Evolutionary conservation across 2,329 filamentous ascomycete species (phyloP).

Genomic region (Myriosclerotinia curreyana): DNA sequence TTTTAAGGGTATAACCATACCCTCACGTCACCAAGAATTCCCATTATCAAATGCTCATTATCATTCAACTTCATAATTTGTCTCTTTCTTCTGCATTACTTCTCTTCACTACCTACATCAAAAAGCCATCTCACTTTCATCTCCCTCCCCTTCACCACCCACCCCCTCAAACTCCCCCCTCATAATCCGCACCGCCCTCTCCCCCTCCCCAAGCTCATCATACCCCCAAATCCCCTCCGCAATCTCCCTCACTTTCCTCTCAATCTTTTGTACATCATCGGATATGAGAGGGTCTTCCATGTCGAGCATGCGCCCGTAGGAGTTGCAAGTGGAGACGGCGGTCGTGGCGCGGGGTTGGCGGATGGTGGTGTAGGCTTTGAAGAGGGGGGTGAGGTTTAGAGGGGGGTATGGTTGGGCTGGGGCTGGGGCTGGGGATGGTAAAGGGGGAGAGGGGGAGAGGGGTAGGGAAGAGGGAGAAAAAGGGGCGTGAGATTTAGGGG

Average conservation of each 20-base stretch:
- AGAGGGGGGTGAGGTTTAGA: not conserved
- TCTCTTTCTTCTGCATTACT: no score
- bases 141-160: not conserved
- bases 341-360: not conserved
- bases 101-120: no score
- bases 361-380: not conserved
- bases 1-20: no score
- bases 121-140: no score
- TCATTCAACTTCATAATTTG: no score
- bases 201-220: constrained; percentile 3
- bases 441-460: rapidly evolving
- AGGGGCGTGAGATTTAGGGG: not conserved
- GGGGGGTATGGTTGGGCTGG: no score
- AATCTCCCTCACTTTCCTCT: not conserved
- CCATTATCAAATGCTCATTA: no score
- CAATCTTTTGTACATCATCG: not conserved
- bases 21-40: no score
- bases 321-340: not conserved
- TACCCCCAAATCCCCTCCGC: not conserved
- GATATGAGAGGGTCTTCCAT: not conserved
- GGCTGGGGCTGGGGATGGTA: no score
- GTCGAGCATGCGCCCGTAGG: not conserved
- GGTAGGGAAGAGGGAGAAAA: not conserved
- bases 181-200: not conserved
- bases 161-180: not conserved